phyloP scores from a whole-genome alignment of 139 green algal species.

The Haematococcus lacustris region DNA sequence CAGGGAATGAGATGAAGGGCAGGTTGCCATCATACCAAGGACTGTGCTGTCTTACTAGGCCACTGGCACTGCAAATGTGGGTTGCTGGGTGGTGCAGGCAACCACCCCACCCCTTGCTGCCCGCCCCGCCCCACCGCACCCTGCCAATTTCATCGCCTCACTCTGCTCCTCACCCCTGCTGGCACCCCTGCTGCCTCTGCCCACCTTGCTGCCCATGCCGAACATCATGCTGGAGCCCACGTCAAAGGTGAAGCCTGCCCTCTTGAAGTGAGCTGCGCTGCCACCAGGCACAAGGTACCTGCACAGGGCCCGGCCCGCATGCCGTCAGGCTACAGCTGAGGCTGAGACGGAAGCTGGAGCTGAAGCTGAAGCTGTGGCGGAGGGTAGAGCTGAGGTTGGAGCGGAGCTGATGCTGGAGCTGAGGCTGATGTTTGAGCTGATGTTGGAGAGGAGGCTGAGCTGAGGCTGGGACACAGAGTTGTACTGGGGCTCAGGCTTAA shows the following conservation, averaged over 20 bases:
- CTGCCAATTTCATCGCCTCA: too few species aligned
- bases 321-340: neutral
- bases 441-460: neutral
- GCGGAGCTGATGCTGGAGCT: too few species aligned
- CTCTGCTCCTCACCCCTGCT: neutral
- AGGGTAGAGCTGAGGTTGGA: too few species aligned
- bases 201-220: slow-evolving; percentile 67
- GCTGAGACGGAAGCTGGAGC: too few species aligned
- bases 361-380: too few species aligned
- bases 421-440: neutral
- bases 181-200: neutral
- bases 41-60: neutral
- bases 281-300: slow-evolving; percentile 90
- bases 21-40: neutral
- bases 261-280: slow-evolving; percentile 78
- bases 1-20: too few species aligned
- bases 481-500: too few species aligned
- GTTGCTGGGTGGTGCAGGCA: neutral
- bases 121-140: too few species aligned
- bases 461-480: too few species aligned
- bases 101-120: too few species aligned
- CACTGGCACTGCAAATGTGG: neutral
- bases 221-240: slow-evolving; percentile 97
- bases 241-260: slow-evolving; percentile 92
- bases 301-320: neutral